phyloP scores from a whole-genome alignment of 805 yeast genomes.

The Hyphopichia homilentoma region DNA sequence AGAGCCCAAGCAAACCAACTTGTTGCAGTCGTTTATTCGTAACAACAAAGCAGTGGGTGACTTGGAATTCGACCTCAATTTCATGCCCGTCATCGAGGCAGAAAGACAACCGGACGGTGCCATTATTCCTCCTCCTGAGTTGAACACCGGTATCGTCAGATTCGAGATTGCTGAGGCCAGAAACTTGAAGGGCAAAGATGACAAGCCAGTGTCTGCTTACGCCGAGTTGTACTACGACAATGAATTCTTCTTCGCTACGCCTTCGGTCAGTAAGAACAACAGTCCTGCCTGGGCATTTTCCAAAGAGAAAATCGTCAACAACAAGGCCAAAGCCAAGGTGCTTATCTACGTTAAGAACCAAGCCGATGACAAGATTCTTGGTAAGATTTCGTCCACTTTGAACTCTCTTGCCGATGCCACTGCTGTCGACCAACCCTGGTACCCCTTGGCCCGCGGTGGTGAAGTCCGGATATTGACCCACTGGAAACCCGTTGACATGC shows the following conservation, averaged over 20 bases:
- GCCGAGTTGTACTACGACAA: conserved; percentile 70
- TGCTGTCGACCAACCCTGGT: conserved; percentile 76
- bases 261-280: conserved; percentile 55
- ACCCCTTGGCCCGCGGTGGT: conserved; percentile 70
- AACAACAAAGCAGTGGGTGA: conserved; percentile 84
- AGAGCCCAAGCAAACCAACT: conserved; percentile 45
- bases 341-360: conserved; percentile 64
- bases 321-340: conserved; percentile 67
- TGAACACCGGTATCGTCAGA: conserved; percentile 87
- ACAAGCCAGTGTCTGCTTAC: conserved; percentile 51
- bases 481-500: conserved; percentile 85
- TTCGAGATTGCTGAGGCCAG: conserved; percentile 65
- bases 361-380: conserved; percentile 52
- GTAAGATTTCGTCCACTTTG: conserved; percentile 55
- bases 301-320: conserved; percentile 65
- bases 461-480: conserved; percentile 63
- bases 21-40: conserved; percentile 59
- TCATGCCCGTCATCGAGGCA: conserved; percentile 69
- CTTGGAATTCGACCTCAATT: conserved; percentile 64
- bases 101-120: conserved; percentile 74
- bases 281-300: conserved; percentile 64
- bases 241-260: conserved; percentile 55
- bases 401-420: conserved; percentile 72
- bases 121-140: conserved; percentile 79
- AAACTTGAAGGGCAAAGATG: conserved; percentile 47